phyloP scores from a whole-genome alignment of 768 basidiomycete species.

The Arthromyces matolae region DNA sequence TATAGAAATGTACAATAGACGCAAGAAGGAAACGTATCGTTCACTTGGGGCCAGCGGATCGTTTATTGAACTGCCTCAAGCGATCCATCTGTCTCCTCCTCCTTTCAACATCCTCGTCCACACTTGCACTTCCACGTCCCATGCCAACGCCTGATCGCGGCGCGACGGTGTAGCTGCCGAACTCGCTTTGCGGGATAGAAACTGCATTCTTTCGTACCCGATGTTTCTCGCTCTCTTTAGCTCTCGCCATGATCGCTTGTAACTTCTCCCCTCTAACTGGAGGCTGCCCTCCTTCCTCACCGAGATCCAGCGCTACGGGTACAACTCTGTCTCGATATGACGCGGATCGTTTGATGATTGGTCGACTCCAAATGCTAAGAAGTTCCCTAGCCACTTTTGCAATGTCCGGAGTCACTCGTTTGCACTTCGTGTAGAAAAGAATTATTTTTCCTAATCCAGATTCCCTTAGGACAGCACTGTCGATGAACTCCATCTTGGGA shows the following conservation, averaged over 20 bases:
- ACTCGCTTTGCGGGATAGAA: constrained; percentile 71
- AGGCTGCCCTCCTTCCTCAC: constrained; percentile 35
- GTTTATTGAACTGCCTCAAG: constrained; percentile 58
- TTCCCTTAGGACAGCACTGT: constrained; percentile 85
- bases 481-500: constrained; percentile 88
- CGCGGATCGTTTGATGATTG: constrained; percentile 86
- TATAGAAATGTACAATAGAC: background rate
- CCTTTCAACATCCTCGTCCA: constrained; percentile 71
- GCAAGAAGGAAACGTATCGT: background rate
- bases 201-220: constrained; percentile 77
- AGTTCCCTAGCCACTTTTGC: constrained; percentile 80
- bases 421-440: constrained; percentile 94
- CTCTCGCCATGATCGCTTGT: constrained; percentile 65
- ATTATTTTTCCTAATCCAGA: constrained; percentile 86
- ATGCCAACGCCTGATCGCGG: constrained; percentile 55
- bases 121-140: constrained; percentile 48
- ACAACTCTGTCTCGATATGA: constrained; percentile 75
- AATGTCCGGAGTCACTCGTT: constrained; percentile 80
- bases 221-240: constrained; percentile 63
- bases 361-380: constrained; percentile 82
- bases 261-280: constrained; percentile 43
- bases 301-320: constrained; percentile 45
- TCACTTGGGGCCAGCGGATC: constrained; percentile 26
- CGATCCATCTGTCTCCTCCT: constrained; percentile 74
- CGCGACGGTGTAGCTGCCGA: constrained; percentile 79